phyloP scores from a whole-genome alignment of 768 basidiomycete genomes.

The Neoboletus subvelutipes region DNA sequence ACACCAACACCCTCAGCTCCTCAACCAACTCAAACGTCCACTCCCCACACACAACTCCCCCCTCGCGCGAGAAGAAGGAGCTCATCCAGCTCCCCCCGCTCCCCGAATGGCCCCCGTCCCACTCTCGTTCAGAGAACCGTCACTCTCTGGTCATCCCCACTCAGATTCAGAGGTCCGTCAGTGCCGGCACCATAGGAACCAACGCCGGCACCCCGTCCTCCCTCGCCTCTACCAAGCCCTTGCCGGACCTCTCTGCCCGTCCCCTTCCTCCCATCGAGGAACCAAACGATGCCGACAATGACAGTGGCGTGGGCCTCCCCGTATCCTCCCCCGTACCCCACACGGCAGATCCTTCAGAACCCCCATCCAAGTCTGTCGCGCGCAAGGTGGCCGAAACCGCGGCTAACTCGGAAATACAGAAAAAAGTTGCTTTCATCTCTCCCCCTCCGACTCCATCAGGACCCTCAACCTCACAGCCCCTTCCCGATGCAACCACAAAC shows the following conservation, averaged over 20 bases:
- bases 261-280: conserved; percentile 50
- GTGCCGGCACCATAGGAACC: conserved; percentile 34
- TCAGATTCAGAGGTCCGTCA: conserved; percentile 31
- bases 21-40: conserved; percentile 23
- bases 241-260: conserved; percentile 61
- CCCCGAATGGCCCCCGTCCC: conserved; percentile 62
- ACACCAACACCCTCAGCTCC: conserved; percentile 33
- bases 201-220: conserved; percentile 44
- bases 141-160: conserved; percentile 14
- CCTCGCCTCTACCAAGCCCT: conserved; percentile 60
- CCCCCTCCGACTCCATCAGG: conserved; percentile 69
- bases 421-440: conserved; percentile 88
- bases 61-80: conserved; percentile 54
- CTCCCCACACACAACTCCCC: conserved; percentile 26
- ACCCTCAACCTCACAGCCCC: conserved; percentile 46
- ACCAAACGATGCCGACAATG: conserved; percentile 34
- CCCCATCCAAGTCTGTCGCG: conserved; percentile 30
- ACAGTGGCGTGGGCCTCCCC: conserved; percentile 39
- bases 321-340: conserved; percentile 32
- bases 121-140: conserved; percentile 25
- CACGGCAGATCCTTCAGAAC: conserved; percentile 20
- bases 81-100: conserved; percentile 59
- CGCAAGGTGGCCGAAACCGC: conserved; percentile 40
- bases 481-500: conserved; percentile 46
- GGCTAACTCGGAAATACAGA: conserved; percentile 52